Conservation (phyloP, 2,329 filamentous ascomycete species). For the Colletotrichum sublineola region DNA sequence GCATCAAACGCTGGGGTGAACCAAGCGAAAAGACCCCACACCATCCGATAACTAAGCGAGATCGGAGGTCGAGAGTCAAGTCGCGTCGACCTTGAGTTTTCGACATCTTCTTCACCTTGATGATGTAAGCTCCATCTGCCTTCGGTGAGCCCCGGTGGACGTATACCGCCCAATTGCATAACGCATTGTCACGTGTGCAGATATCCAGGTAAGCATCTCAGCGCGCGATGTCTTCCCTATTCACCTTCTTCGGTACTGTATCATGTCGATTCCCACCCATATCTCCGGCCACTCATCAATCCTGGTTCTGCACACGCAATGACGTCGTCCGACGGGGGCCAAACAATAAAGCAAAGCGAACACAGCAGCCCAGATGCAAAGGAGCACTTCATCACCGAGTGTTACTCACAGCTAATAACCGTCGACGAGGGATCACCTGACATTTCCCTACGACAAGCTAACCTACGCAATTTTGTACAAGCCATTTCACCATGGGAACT, state of each 20-base stretch:
- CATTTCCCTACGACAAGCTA: slow-evolving; percentile 1
- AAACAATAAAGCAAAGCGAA: neutral
- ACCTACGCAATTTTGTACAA: slow-evolving; percentile 27
- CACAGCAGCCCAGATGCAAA: neutral
- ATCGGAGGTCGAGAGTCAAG: slow-evolving; percentile 12
- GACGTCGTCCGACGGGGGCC: neutral
- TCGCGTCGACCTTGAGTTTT: neutral
- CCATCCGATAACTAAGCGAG: slow-evolving; percentile 5
- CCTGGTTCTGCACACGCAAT: neutral
- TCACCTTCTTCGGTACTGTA: too few species aligned
- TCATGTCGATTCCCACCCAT: too few species aligned
- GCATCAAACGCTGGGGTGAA: neutral
- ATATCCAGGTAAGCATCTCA: too few species aligned
- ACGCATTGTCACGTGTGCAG: neutral
- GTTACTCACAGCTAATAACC: slow-evolving; percentile 13
- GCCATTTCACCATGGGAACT: slow-evolving; percentile 34
- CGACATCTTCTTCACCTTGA: neutral
- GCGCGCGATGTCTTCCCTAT: too few species aligned
- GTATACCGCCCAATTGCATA: neutral
- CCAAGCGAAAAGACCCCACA: neutral
- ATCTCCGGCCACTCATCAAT: fast-evolving
- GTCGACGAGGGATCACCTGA: neutral
- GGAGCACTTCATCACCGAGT: neutral
- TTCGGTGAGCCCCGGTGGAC: neutral
- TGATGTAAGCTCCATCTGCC: neutral